Evolutionary conservation across 192 early-diverging fungal genomes (phyloP), one percentile per base, ranked within the genome.

Genomic region (Podila clonocystis): DNA sequence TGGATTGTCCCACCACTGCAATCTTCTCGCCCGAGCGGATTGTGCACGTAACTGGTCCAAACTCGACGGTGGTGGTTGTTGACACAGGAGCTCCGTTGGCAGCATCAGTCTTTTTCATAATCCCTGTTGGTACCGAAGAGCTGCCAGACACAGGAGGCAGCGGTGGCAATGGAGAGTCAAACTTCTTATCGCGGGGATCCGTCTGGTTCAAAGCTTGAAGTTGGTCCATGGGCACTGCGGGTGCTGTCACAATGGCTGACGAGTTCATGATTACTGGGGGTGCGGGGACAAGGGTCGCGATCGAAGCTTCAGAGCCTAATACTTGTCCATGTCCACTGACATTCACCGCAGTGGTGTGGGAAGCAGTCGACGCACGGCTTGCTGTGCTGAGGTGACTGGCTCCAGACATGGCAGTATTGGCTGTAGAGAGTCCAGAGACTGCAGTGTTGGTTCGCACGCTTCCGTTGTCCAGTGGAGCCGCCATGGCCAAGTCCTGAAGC

Each of bases 11-110:
- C 5, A 72, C 62, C 20, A 80, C 66, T 29, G 77, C 77, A 63
- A 80, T 52, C 62, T 80, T 80, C 45, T 80, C 77, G 2, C 77
- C 77, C 33, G 77, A 66, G 7, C 29, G 34, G 26, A 80, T 65
- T 1, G 67, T 26, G 33, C 77, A 80, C 6, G 65, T 80, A 1
- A 80, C 58, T 26, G 77, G 77, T 52, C 77, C 77, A 30, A 80
- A 73, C 15, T 57, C 70, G 24, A 41, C 12, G 17, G 26, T 33
- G 1, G 24, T 49, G 2, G 31, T 29, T n/a, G 63, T 28, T 7
- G 31, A 63, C 22, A 48, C 17, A 36, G 4, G 49, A 4, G 63
- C 15, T 29, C 38, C 20, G 30, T 17, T 24, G 36, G 6, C 19
- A 5, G 2, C 3, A 13, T 28, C 59, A 34, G 24, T 61, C 5